Percentiles rank a stretch among this genome's conserved stretches.
phyloP scores from a whole-genome alignment of 1,139 yeast genomes.

The Scheffersomyces segobiensis region DNA sequence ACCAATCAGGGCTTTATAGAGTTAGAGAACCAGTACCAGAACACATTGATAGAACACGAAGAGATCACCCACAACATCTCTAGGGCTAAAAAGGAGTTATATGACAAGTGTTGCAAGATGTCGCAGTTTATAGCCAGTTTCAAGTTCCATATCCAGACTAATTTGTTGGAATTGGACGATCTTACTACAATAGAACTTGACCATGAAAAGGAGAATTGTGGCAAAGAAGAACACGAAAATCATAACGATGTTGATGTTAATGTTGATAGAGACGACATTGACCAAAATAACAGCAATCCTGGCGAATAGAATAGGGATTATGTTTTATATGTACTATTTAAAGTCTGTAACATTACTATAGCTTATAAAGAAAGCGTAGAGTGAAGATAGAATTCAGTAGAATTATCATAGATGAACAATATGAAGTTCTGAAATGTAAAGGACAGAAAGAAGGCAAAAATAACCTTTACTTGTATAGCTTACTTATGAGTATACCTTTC shows the following conservation, averaged over 20 bases:
- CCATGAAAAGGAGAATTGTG: conserved; percentile 14
- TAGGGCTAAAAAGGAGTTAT: conserved; percentile 49
- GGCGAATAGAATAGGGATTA: neutral
- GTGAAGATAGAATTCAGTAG: neutral
- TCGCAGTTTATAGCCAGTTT: conserved; percentile 62
- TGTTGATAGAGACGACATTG: neutral
- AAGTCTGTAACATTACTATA: neutral
- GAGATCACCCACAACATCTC: conserved; percentile 49
- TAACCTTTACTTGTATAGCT: no score
- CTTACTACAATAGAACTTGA: conserved; percentile 41
- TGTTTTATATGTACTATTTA: neutral
- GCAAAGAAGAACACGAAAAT: neutral
- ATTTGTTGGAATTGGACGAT: conserved; percentile 56
- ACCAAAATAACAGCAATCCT: neutral
- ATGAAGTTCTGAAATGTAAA: neutral
- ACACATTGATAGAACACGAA: conserved; percentile 56
- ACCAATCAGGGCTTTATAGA: conserved; percentile 56
- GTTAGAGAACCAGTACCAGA: conserved; percentile 58
- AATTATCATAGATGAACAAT: neutral
- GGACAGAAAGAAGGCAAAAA: no score
- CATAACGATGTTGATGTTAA: neutral
- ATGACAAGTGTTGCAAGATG: conserved; percentile 54
- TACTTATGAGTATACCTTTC: neutral
- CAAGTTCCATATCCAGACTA: conserved; percentile 63
- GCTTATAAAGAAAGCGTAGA: neutral